Conservation (phyloP, 305 asterid genomes). For the Ruellia speciosa region DNA sequence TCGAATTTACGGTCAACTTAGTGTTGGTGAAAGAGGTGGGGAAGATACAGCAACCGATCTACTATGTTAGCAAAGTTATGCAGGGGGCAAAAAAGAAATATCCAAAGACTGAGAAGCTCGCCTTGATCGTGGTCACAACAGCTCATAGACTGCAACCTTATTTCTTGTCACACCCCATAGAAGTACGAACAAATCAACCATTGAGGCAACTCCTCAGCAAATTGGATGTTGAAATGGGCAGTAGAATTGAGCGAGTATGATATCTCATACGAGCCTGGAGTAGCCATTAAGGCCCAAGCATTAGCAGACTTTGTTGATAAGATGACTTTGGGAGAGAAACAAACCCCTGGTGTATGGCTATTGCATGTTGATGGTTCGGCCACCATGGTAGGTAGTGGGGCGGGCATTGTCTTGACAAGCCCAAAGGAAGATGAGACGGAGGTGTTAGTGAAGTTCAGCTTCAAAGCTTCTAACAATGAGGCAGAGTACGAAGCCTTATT, state of each 20-base stretch:
- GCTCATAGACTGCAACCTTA: neutral
- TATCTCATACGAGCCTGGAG: neutral
- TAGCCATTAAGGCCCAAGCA: constrained; percentile 11
- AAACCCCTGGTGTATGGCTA: neutral
- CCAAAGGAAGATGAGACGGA: neutral
- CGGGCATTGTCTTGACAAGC: neutral
- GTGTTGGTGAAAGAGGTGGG: too few relatives aligned
- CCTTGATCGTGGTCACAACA: neutral
- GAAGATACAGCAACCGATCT: neutral
- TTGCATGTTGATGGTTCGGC: constrained; percentile 4
- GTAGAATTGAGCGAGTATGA: neutral
- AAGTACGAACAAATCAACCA: constrained; percentile 2
- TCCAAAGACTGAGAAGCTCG: neutral
- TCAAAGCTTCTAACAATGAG: neutral
- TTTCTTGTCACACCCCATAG: neutral
- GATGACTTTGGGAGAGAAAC: neutral
- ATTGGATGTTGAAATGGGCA: constrained; percentile 12
- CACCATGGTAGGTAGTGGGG: neutral
- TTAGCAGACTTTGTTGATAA: constrained; percentile 3
- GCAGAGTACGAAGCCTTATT: constrained; percentile 12
- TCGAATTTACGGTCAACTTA: too few relatives aligned
- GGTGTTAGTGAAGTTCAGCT: neutral
- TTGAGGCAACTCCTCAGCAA: neutral
- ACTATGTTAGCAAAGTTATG: neutral
- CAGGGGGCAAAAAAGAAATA: neutral